phyloP scores from a whole-genome alignment of 176 grass and related monocot species.

The Rhynchospora breviuscula region DNA sequence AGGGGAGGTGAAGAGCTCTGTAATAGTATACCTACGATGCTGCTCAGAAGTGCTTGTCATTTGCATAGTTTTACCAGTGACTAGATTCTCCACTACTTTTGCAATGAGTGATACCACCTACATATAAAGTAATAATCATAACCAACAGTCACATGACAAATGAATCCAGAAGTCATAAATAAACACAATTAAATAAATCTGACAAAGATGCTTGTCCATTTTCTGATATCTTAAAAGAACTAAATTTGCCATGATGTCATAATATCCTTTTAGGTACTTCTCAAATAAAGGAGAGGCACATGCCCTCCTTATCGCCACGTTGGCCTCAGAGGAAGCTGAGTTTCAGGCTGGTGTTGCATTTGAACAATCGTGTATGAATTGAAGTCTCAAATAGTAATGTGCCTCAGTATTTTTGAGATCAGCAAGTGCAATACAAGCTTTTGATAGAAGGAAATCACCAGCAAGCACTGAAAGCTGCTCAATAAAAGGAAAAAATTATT shows the following conservation, averaged over 20 bases:
- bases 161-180: not conserved
- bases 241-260: not conserved
- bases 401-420: conserved; percentile 74
- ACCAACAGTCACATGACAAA: not conserved
- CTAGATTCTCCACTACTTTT: conserved; percentile 81
- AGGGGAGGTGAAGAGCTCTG: not conserved
- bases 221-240: not conserved
- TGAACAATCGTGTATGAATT: not conserved
- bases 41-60: conserved; percentile 76
- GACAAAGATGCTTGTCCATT: not conserved
- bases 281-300: not conserved
- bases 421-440: conserved; percentile 90
- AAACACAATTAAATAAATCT: not conserved
- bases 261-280: conserved; percentile 7
- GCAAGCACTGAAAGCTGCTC: conserved; percentile 93
- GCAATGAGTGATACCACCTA: conserved; percentile 91
- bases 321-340: not conserved
- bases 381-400: not conserved
- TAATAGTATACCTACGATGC: conserved; percentile 48
- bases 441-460: conserved; percentile 93
- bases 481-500: conserved; percentile 16
- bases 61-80: conserved; percentile 98
- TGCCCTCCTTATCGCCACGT: not conserved
- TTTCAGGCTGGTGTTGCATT: not conserved
- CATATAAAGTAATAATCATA: conserved; percentile 24